phyloP scores from a whole-genome alignment of 306 rosid genomes.

The Gleditsia sinensis region DNA sequence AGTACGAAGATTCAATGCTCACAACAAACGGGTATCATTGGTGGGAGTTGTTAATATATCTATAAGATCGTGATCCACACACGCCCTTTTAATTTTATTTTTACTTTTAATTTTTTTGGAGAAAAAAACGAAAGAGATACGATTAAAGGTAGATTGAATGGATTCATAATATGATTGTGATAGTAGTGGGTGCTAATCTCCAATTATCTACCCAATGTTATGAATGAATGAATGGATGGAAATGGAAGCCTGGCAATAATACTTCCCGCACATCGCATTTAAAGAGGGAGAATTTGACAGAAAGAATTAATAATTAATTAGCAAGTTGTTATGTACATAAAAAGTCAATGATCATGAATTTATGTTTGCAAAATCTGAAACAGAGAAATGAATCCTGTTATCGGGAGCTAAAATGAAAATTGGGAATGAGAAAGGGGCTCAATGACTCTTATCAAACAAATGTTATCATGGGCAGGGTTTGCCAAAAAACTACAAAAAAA shows the following conservation, averaged over 20 bases:
- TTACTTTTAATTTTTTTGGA: neutral
- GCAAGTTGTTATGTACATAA: neutral
- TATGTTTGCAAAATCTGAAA: no score
- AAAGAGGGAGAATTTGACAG: neutral
- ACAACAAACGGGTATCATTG: slow-evolving; percentile 26
- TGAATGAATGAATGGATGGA: neutral
- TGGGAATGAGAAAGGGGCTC: no score
- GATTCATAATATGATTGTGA: slow-evolving; percentile 18
- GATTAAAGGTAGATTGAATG: neutral
- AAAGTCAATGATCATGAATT: neutral
- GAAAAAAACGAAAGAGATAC: neutral
- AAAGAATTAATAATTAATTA: neutral
- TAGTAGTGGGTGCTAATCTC: slow-evolving; percentile 20
- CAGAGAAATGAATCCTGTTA: no score
- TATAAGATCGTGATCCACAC: slow-evolving; percentile 34
- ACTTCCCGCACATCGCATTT: neutral
- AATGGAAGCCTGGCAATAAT: neutral
- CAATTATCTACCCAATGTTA: neutral
- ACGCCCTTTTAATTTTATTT: slow-evolving; percentile 2
- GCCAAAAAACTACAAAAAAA: no score
- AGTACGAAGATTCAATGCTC: slow-evolving; percentile 34
- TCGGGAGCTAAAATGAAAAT: no score
- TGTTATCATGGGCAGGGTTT: no score
- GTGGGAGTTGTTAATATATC: slow-evolving; percentile 14
- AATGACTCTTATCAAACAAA: no score